phyloP scores from a whole-genome alignment of 106 monocot genomes.

The Chionographis japonica region DNA sequence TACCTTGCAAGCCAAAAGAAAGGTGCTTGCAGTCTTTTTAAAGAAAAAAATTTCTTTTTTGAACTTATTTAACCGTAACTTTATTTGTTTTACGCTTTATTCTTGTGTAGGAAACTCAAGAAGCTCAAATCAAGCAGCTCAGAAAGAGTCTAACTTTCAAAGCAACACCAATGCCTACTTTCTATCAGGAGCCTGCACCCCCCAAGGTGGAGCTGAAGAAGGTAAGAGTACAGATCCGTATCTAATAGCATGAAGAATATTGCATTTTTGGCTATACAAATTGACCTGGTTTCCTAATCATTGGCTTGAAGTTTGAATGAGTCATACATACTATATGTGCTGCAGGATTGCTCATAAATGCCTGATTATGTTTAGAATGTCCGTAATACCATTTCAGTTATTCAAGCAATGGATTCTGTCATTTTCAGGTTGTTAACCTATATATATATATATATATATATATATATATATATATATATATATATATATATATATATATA shows the following conservation, averaged over 20 bases:
- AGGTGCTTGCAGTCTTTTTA: neutral
- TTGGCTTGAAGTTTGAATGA: too few relatives aligned
- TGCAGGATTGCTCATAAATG: too few relatives aligned
- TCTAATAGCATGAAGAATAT: too few relatives aligned
- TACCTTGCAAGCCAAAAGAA: neutral
- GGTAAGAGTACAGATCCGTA: neutral
- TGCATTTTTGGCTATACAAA: neutral
- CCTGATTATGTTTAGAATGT: too few relatives aligned
- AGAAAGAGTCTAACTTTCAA: neutral
- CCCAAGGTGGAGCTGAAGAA: slow-evolving; percentile 4
- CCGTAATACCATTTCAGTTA: too few relatives aligned
- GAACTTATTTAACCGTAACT: neutral
- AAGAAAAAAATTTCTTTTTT: neutral
- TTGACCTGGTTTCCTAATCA: too few relatives aligned
- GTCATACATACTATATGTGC: too few relatives aligned
- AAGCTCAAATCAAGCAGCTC: neutral
- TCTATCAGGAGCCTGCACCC: slow-evolving; percentile 3
- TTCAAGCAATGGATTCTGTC: too few relatives aligned
- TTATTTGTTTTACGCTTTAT: neutral
- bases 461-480: too few relatives aligned
- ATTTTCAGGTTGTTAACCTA: too few relatives aligned
- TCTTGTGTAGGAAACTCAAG: neutral
- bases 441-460: too few relatives aligned
- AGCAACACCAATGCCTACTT: neutral
- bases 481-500: too few relatives aligned